Base-by-base conservation (phyloP, 768 basidiomycete species). In the Calocybe gangraenosa region DNA sequence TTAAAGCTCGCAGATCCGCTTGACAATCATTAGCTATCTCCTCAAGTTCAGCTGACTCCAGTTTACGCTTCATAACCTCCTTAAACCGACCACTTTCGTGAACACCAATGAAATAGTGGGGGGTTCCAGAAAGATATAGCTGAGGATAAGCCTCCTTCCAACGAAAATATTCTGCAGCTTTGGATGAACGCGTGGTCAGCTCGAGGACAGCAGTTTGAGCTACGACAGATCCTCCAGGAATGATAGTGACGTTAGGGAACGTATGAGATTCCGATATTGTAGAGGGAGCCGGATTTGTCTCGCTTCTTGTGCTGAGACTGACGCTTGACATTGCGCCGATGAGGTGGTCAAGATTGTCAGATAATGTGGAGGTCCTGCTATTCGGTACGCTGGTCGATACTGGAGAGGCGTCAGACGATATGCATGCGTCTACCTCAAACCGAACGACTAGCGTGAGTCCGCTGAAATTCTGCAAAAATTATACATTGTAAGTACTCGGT, bases 131-230 rank as follows among this genome's bases (percentile, higher is more conserved):
- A 44, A 89, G 72, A 57, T 75, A 82, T 10, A 87, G 62, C 56
- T 87, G 85, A 0, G 80, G 76, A 58, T 79, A 86, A 1, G 67
- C 64, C 10, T 84, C 81, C 21, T 55, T 65, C 83, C 83, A 87
- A 54, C 82, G 67, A 47, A 67, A 66, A 3, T 58, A 53, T 7
- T 46, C 47, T 30, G 57, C 53, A 37, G 57, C 65, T 13, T 44
- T 58, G 21, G 60, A 55, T 6, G 70, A 66, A 28, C 70, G 67
- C 2, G 78, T 78, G 14, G 67, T 68, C 15, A 78, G 56, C 53
- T 79, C 76, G 28, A 78, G 55, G 40, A 75, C 62, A 5, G 70
- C 55, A 0, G 70, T 63, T 31, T 74, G 64, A 0, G 73, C 65
- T n/a, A 74, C 66, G 23, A 66, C 25, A 20, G 52, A 48, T 20